Evolutionary conservation across 768 basidiomycete genomes (phyloP), one percentile per base, ranked within the genome.

Genomic region (Psilocybe tampanensis): DNA sequence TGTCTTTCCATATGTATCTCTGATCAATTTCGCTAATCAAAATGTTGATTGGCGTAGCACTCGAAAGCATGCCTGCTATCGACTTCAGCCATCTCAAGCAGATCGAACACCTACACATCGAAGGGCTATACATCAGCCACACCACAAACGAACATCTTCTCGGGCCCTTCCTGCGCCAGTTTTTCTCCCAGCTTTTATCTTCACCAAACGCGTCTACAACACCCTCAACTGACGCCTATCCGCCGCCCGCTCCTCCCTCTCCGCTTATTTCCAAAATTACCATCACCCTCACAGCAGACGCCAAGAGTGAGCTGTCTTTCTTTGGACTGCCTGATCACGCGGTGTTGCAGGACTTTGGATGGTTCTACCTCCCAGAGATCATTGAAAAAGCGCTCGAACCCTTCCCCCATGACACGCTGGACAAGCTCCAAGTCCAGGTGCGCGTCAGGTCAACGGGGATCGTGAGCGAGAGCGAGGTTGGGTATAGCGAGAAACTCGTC

Each of bases 291-390:
- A 63, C 60, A 1, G 49, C 72, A 8, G 60, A 63, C 42, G 26
- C 32, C 26, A 59, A 64, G 2, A 65, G 64, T 17, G 55, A 54
- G 8, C 54, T 64, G 29, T 55, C 62, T 3, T 70, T 67, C 56
- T 67, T 68, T 47, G 71, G 72, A 11, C 57, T 72, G 45, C 67
- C 69, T 21, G 69, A 70, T 44, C 58, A 68, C 47, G 55, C 65
- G 5, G 54, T 70, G 8, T 47, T 73, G 9, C 62, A 69, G 50
- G 47, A 59, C 4, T 70, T 66, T 54, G 63, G 61, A 52, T 74
- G 72, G 71, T 68, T 66, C 22, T 41, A 56, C 24, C 62, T 72
- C 8, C 66, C 71, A 4, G 59, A 55, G 11, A 65, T 67, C 26
- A 58, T 74, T 39, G 59, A 64, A 32, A 48, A 55, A 13, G 47